Conservation (phyloP, 2,329 filamentous ascomycete genomes). For the Arthrocladium fulminans region DNA sequence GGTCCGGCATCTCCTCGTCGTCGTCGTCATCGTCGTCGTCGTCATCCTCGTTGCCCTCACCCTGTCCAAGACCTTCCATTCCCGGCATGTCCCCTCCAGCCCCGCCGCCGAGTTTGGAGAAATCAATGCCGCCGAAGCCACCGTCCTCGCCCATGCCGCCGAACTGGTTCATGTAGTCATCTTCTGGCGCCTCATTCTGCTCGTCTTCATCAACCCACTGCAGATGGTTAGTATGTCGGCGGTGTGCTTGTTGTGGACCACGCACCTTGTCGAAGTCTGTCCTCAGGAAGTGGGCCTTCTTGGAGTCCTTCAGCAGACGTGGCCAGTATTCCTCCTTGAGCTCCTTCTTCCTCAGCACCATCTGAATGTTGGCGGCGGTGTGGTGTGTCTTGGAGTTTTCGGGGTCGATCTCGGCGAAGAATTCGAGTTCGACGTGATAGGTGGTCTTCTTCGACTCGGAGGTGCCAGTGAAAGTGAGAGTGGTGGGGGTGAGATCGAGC, state of each 20-base stretch:
- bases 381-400: conserved; percentile 78
- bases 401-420: conserved; percentile 85
- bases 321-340: conserved; percentile 93
- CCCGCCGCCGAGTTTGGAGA: conserved; percentile 74
- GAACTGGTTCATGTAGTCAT: conserved; percentile 52
- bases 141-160: conserved; percentile 58
- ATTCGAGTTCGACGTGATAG: conserved; percentile 77
- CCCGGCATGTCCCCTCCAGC: conserved; percentile 36
- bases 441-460: conserved; percentile 76
- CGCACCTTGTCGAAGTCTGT: conserved; percentile 93
- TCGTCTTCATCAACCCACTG: conserved; percentile 97
- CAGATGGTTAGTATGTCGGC: background rate
- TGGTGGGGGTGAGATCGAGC: conserved; percentile 70
- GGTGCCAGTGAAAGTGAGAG: conserved; percentile 72
- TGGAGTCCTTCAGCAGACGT: conserved; percentile 77
- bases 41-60: conserved; percentile 35
- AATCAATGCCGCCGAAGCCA: conserved; percentile 60
- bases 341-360: conserved; percentile 96
- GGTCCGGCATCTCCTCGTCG: conserved; percentile 76
- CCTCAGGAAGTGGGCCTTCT: conserved; percentile 93
- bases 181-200: conserved; percentile 80
- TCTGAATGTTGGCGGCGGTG: conserved; percentile 76
- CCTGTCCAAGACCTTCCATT: conserved; percentile 27
- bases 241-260: background rate
- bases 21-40: conserved; percentile 48